phyloP scores from a whole-genome alignment of 768 basidiomycete species.

The Phanerodontia chrysosporium region DNA sequence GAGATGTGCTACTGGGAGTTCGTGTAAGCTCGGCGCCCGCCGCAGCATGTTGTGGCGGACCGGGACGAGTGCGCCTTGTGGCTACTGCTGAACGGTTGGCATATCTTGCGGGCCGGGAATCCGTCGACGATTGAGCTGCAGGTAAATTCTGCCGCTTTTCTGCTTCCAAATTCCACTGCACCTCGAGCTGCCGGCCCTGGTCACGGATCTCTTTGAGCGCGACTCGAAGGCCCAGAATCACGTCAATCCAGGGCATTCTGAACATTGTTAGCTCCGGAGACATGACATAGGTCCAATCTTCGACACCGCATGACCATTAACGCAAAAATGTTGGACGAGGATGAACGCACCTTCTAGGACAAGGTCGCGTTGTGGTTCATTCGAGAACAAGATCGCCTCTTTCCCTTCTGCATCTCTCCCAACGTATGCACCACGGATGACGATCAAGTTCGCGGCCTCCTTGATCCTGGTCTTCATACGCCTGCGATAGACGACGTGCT shows the following conservation, averaged over 20 bases:
- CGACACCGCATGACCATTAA: not conserved
- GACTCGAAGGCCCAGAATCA: slow-evolving; percentile 24
- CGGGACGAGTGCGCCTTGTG: not conserved
- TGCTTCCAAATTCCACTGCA: not conserved
- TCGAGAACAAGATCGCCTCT: slow-evolving; percentile 14
- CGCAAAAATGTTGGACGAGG: not conserved
- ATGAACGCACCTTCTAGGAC: slow-evolving; percentile 18
- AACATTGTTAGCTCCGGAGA: slow-evolving; percentile 35
- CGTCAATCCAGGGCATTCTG: slow-evolving; percentile 38
- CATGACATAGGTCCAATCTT: slow-evolving; percentile 51
- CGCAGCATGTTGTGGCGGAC: not conserved
- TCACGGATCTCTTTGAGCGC: not conserved
- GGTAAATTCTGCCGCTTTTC: not conserved
- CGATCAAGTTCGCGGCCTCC: slow-evolving; percentile 36
- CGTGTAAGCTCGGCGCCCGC: too few species aligned
- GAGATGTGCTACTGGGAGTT: not conserved
- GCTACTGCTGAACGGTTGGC: not conserved
- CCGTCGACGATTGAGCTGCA: too few species aligned
- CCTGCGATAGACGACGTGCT: slow-evolving; percentile 28
- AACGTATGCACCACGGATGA: slow-evolving; percentile 37
- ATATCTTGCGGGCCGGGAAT: not conserved
- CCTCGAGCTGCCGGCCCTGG: not conserved
- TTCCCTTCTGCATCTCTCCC: slow-evolving; percentile 10
- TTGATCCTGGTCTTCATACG: slow-evolving; percentile 33
- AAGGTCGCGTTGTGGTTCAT: slow-evolving; percentile 3